Conservation (phyloP, 129 eudicot species). For the Tagetes patula region DNA sequence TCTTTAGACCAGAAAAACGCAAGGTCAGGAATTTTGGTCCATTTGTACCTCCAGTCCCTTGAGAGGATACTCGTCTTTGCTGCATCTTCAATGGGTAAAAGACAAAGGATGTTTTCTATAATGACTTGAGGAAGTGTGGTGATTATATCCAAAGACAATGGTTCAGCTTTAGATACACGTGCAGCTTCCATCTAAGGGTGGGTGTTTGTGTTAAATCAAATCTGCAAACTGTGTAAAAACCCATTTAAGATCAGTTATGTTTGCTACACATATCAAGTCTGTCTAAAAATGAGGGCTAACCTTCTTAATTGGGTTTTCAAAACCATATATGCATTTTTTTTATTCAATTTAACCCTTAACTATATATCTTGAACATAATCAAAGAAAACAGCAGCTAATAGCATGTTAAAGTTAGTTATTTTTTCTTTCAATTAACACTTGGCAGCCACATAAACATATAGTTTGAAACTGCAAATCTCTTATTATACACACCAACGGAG, state of each 20-base stretch:
- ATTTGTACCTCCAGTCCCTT: constrained; percentile 22
- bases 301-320: too few relatives aligned
- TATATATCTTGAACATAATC: neutral
- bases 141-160: neutral
- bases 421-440: neutral
- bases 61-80: constrained; percentile 15
- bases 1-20: neutral
- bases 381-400: too few relatives aligned
- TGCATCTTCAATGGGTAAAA: constrained; percentile 14
- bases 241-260: neutral
- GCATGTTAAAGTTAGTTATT: too few relatives aligned
- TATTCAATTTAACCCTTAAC: too few relatives aligned
- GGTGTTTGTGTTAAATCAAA: neutral
- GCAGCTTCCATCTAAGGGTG: neutral
- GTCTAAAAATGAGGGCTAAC: too few relatives aligned
- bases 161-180: neutral
- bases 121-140: constrained; percentile 15
- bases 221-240: neutral
- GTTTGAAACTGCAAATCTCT: too few relatives aligned
- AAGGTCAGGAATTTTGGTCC: constrained; percentile 1
- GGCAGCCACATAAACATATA: neutral
- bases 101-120: constrained; percentile 11
- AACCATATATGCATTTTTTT: too few relatives aligned
- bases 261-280: neutral
- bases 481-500: neutral